Evolutionary conservation across 306 rosid species (phyloP).

Genomic region (Fragaria nilgerrensis): DNA sequence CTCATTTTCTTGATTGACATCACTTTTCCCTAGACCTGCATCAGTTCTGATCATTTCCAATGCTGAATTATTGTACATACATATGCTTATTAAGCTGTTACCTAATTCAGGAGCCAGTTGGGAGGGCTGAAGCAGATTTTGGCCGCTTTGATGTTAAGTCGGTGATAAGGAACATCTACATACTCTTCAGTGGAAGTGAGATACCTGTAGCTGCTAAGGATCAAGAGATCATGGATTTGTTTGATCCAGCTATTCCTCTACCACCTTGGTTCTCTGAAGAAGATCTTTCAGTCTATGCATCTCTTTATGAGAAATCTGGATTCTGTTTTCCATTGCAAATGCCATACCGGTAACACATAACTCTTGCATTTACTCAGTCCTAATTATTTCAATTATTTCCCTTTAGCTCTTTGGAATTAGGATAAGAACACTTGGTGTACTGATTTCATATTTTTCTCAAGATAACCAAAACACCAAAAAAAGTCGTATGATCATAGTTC

Average conservation of each 20-base stretch:
- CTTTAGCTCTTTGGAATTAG: too few species aligned
- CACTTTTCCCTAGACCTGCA: too few species aligned
- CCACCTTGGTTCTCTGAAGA: conserved; percentile 65
- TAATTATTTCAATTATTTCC: too few species aligned
- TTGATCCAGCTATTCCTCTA: conserved; percentile 47
- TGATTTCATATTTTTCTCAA: neutral
- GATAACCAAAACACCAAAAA: neutral
- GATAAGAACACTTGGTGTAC: neutral
- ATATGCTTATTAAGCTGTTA: neutral
- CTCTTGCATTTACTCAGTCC: neutral
- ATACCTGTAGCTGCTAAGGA: conserved; percentile 44
- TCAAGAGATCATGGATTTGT: conserved; percentile 68
- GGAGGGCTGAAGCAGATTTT: conserved; percentile 58
- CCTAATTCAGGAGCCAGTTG: conserved; percentile 34
- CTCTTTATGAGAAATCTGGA: conserved; percentile 55
- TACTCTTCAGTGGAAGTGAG: conserved; percentile 55
- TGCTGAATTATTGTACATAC: neutral
- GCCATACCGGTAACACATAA: conserved; percentile 45
- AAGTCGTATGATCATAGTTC: neutral
- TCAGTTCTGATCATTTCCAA: neutral
- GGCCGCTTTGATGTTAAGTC: conserved; percentile 55
- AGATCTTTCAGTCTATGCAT: conserved; percentile 51
- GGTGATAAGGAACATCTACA: conserved; percentile 51
- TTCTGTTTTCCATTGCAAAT: conserved; percentile 50
- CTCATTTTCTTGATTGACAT: neutral